Base-by-base conservation (phyloP, 148 eudicot genomes). In the Vaccinium darrowii region DNA sequence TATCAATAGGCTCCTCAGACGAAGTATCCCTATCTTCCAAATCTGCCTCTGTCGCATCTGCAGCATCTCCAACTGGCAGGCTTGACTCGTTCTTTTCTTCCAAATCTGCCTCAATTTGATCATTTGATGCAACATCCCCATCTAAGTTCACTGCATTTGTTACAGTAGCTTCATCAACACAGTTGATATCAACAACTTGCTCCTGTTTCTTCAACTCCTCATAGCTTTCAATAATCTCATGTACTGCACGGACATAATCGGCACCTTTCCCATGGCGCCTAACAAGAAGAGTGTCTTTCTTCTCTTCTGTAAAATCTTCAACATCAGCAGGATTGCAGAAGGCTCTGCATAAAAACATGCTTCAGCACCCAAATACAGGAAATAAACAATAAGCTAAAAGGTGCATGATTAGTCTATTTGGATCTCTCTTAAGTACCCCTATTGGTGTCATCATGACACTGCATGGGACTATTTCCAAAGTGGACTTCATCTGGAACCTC, bases 261-360 rank as follows among this genome's bases (percentile, higher is more conserved):
- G 98, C 91, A 88, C 96, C 91, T 90, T 93, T 92, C 36, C 98
- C 96, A 87, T 92, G 95, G 81, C 96, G 98, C 86, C 93, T 97
- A 80, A 87, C 91, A 73, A 91, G 81, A 87, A 97, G 90, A 87
- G 92, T 86, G 53, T 86, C 89, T 88, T 92, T 94, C 85, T 91
- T 97, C 86, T 94, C 98, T 86, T 95, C 99, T 1, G 98, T 94
- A 86, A 95, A 97, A 78, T 92, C 96, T 88, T 97, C 99, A 80
- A 97, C 96, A 91, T 97, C 99, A 82, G 88, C 98, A 87, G 93
- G 98, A 87, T 93, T 95, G 92, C 98, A 95, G 87, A 95, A 95
- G 85, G 95, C 99, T 88, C 99, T 97, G 94, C 84, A 88, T 63
- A 47, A 85, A 81, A 69, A 54, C 39, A 43, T 16, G 56, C 9